Evolutionary conservation across 805 yeast species (phyloP).

Genomic region (Lachancea sp.): DNA sequence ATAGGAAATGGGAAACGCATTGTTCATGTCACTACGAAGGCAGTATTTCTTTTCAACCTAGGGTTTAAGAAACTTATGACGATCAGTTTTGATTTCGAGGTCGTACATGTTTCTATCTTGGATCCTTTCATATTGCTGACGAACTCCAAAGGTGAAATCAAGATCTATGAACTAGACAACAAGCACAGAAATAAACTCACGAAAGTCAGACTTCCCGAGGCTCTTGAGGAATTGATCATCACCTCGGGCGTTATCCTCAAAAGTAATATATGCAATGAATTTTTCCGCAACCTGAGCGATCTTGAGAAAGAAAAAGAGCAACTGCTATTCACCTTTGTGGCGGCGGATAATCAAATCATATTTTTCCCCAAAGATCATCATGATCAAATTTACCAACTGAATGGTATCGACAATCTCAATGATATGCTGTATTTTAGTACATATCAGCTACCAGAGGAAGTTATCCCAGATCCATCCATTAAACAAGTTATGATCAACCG

Average conservation of each 20-base stretch:
- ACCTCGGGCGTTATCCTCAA: slow-evolving; percentile 63
- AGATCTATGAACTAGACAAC: slow-evolving; percentile 43
- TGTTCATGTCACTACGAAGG: slow-evolving; percentile 67
- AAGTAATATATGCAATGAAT: slow-evolving; percentile 42
- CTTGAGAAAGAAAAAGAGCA: slow-evolving; percentile 24
- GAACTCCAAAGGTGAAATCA: slow-evolving; percentile 64
- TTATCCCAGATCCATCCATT: slow-evolving; percentile 64
- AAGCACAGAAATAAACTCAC: slow-evolving; percentile 32
- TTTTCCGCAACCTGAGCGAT: slow-evolving; percentile 23
- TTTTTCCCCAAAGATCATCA: slow-evolving; percentile 50
- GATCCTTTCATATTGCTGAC: slow-evolving; percentile 62
- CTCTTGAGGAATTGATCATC: slow-evolving; percentile 44
- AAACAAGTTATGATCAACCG: slow-evolving; percentile 60
- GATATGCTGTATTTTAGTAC: slow-evolving; percentile 36
- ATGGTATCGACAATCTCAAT: slow-evolving; percentile 33
- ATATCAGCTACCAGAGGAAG: slow-evolving; percentile 32
- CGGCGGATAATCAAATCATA: slow-evolving; percentile 70
- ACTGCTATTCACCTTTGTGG: slow-evolving; percentile 54
- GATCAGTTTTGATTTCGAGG: slow-evolving; percentile 51
- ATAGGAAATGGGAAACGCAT: slow-evolving; percentile 49
- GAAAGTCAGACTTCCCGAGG: slow-evolving; percentile 34
- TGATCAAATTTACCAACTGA: slow-evolving; percentile 35
- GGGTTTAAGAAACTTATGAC: slow-evolving; percentile 49
- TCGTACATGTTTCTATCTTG: slow-evolving; percentile 53
- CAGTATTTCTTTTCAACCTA: slow-evolving; percentile 55